Evolutionary conservation across 1,284 basidiomycete species (phyloP), one percentile per base, ranked within the genome.

Genomic region (Kalmanozyma brasiliensis): DNA sequence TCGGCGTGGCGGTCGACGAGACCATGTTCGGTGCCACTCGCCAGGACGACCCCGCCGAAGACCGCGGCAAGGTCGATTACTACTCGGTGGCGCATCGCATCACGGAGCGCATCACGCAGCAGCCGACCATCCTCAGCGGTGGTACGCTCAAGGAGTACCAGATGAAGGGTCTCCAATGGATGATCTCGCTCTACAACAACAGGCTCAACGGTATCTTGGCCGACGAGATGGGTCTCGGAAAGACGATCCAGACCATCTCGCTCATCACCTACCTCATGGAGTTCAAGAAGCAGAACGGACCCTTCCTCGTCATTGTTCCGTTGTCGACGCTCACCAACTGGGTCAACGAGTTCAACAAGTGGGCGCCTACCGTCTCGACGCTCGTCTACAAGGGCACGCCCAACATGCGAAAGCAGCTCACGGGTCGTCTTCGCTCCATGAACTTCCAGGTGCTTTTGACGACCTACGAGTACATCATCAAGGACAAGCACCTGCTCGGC

Each of bases 41-140:
- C 44, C 84, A 85, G 35, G 86, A 86, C 46, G 85, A 90, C 40
- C 89, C 89, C 35, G 84, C 84, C 33, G 89, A 90, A 33, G 84
- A 83, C 41, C 68, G 73, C 22, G 74, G 75, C 76, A 97, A 91
- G 85, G 88, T 94, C 52, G 96, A 98, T 82, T 98, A 98, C 84
- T 98, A 98, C 79, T 92, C 93, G 14, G 92, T 98, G 47, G 94
- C 96, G 1, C 96, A 98, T 83, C 87, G 89, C 68, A 91, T 94
- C 77, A 91, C 91, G 75, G 96, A 99, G 86, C 94, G 88, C 83
- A 85, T 98, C 74, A 85, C 88, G 7, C 87, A 85, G 74, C 96
- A 98, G 83, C 94, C 95, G 1, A 82, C 80, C 24, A 88, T 98
- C 22, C 88, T 98, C 16, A 84, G 92, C 26, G 78, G 79, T n/a